Evolutionary conservation across 139 green algal species (phyloP).

Genomic region (Limnomonas spitsbergensis): DNA sequence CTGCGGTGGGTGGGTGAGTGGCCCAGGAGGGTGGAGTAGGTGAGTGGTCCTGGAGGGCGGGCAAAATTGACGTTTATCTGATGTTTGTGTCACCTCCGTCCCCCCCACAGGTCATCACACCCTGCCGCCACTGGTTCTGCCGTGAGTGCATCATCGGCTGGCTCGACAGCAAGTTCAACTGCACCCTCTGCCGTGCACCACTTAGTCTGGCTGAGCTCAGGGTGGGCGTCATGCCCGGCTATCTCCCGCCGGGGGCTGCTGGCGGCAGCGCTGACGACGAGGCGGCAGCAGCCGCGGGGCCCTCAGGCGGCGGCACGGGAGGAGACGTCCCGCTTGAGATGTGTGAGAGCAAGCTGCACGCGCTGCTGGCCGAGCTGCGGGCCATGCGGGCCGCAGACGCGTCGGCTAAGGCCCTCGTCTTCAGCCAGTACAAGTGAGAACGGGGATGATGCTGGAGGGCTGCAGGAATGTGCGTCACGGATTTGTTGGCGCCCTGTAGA

Average conservation of each 20-base stretch:
- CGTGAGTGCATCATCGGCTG: slow-evolving; percentile 58
- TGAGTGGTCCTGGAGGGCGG: too few species aligned
- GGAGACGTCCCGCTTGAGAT: slow-evolving; percentile 1
- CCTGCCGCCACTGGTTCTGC: slow-evolving; percentile 75
- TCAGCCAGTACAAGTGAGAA: slow-evolving; percentile 56
- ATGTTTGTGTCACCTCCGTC: too few species aligned
- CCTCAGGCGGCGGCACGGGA: background rate
- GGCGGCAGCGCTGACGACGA: background rate
- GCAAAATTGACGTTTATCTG: too few species aligned
- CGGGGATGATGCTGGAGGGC: background rate
- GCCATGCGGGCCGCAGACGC: slow-evolving; percentile 57
- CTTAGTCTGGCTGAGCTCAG: slow-evolving; percentile 6
- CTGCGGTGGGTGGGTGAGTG: too few species aligned
- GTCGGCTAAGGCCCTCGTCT: slow-evolving; percentile 70
- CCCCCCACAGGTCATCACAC: slow-evolving; percentile 34
- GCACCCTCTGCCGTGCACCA: slow-evolving; percentile 47
- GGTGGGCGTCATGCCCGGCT: slow-evolving; percentile 19
- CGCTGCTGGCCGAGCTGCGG: slow-evolving; percentile 57
- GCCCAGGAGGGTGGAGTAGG: too few species aligned
- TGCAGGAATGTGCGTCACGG: too few species aligned
- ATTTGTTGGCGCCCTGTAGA: too few species aligned
- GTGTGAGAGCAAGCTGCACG: slow-evolving; percentile 53
- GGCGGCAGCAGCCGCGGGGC: background rate
- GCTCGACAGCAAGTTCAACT: slow-evolving; percentile 24
- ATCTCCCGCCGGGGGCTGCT: background rate